phyloP scores from a whole-genome alignment of 2,329 filamentous ascomycete genomes.

The Rutstroemia sp. region DNA sequence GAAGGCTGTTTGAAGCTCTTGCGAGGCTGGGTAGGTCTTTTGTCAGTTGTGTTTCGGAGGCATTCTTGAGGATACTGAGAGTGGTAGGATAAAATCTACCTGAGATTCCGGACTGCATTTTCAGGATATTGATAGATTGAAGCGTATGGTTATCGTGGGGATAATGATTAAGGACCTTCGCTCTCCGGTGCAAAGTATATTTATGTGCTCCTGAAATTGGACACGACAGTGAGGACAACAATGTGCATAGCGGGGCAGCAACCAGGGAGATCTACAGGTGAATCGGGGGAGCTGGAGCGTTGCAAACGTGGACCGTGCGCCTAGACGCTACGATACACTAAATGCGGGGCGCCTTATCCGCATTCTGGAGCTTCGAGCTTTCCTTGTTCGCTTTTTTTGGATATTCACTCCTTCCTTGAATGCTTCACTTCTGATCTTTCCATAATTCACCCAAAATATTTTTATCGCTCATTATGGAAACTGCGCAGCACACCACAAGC shows the following conservation, averaged over 20 bases:
- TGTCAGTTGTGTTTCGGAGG: slow-evolving; percentile 4
- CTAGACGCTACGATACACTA: background rate
- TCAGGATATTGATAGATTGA: slow-evolving; percentile 16
- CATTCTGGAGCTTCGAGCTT: background rate
- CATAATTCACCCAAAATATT: slow-evolving; percentile 4
- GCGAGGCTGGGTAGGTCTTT: slow-evolving; percentile 48
- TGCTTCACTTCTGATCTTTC: background rate
- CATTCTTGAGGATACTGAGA: background rate
- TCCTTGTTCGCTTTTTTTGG: background rate
- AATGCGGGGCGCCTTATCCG: slow-evolving; percentile 2
- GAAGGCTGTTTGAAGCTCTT: slow-evolving; percentile 71
- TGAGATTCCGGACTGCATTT: slow-evolving; percentile 74
- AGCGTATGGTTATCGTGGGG: no score
- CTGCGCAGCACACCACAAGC: slow-evolving; percentile 20
- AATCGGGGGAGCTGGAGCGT: background rate
- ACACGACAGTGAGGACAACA: slow-evolving; percentile 9
- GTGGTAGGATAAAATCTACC: slow-evolving; percentile 37
- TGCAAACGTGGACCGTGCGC: background rate
- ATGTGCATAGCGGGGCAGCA: slow-evolving; percentile 5
- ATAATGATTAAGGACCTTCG: no score
- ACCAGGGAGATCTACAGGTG: background rate
- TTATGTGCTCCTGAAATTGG: background rate
- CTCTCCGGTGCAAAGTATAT: background rate
- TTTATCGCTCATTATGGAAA: slow-evolving; percentile 20
- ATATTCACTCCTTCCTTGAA: background rate